Evolutionary conservation across 169 alveolate species (phyloP).

Genomic region (Plasmodium fragile): DNA sequence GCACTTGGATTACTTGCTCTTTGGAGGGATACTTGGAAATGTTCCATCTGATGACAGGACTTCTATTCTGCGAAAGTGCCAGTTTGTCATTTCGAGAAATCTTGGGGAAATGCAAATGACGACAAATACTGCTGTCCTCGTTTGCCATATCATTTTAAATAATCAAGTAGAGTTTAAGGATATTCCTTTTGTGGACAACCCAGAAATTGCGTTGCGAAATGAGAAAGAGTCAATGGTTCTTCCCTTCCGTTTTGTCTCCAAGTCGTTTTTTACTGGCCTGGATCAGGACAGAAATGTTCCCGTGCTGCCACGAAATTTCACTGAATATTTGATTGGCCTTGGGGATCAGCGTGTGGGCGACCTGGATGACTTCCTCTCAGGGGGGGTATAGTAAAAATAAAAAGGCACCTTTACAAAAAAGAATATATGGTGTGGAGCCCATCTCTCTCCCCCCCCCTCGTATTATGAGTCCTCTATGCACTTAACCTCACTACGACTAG

Average conservation of each 20-base stretch:
- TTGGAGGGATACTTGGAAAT: conserved; percentile 75
- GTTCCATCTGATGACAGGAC: conserved; percentile 82
- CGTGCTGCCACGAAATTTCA: conserved; percentile 34
- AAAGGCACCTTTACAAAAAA: neutral
- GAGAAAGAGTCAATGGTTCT: conserved; percentile 44
- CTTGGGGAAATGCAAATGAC: conserved; percentile 79
- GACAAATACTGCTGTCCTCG: conserved; percentile 79
- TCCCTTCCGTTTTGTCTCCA: conserved; percentile 80
- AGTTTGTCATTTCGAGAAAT: conserved; percentile 57
- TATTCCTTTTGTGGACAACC: conserved; percentile 68
- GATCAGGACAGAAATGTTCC: conserved; percentile 56
- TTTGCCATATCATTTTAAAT: conserved; percentile 73
- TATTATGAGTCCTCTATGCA: too few relatives aligned
- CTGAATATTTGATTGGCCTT: conserved; percentile 24
- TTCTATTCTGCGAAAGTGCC: conserved; percentile 72
- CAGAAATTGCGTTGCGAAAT: conserved; percentile 41
- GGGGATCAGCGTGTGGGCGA: conserved; percentile 58
- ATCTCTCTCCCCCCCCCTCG: too few relatives aligned
- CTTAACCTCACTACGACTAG: neutral
- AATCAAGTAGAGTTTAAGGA: conserved; percentile 26
- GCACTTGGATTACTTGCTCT: conserved; percentile 34
- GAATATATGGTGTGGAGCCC: neutral
- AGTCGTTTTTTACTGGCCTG: conserved; percentile 59
- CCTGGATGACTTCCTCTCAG: conserved; percentile 6
- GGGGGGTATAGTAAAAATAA: neutral